A percentile compares a stretch with the other conserved stretches of the same genome.
Conservation (phyloP, 2,329 filamentous ascomycete genomes). For the Pyrenochaeta sp. region DNA sequence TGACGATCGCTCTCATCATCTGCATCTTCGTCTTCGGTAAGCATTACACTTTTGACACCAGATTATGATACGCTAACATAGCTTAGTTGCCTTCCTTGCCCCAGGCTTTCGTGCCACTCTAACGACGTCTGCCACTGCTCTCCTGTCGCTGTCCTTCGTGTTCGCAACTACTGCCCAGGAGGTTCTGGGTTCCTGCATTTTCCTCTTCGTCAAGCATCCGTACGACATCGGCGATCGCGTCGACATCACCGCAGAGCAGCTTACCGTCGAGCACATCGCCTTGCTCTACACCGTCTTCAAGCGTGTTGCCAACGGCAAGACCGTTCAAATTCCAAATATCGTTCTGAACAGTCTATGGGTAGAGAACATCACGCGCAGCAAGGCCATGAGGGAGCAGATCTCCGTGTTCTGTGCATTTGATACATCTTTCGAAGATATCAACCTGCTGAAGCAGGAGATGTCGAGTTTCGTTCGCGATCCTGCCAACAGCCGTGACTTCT, state of each 20-base stretch:
- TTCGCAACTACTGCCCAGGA: constrained; percentile 93
- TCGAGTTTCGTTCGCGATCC: constrained; percentile 81
- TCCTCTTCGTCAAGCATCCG: constrained; percentile 97
- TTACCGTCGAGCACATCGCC: constrained; percentile 92
- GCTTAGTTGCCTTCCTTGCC: constrained; percentile 82
- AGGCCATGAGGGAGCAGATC: constrained; percentile 88
- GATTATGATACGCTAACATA: constrained; percentile 27
- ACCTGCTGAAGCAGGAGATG: constrained; percentile 84
- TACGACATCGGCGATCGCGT: constrained; percentile 96
- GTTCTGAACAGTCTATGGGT: constrained; percentile 92
- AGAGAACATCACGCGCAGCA: constrained; percentile 90
- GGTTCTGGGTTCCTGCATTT: constrained; percentile 97
- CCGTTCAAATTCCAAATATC: constrained; percentile 87
- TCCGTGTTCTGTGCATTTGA: constrained; percentile 83
- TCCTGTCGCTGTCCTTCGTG: constrained; percentile 96
- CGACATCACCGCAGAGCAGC: constrained; percentile 74
- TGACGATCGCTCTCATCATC: constrained; percentile 81
- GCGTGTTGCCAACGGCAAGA: constrained; percentile 80
- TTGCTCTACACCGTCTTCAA: constrained; percentile 93
- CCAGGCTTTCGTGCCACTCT: constrained; percentile 84
- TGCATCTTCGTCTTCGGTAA: constrained; percentile 82
- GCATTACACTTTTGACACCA: constrained; percentile 35
- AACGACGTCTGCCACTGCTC: constrained; percentile 86
- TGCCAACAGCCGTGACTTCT: constrained; percentile 91
- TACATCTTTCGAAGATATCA: constrained; percentile 88